Evolutionary conservation across 768 basidiomycete species (phyloP), one percentile per base, ranked within the genome.

Genomic region (Coprinopsis sp.): DNA sequence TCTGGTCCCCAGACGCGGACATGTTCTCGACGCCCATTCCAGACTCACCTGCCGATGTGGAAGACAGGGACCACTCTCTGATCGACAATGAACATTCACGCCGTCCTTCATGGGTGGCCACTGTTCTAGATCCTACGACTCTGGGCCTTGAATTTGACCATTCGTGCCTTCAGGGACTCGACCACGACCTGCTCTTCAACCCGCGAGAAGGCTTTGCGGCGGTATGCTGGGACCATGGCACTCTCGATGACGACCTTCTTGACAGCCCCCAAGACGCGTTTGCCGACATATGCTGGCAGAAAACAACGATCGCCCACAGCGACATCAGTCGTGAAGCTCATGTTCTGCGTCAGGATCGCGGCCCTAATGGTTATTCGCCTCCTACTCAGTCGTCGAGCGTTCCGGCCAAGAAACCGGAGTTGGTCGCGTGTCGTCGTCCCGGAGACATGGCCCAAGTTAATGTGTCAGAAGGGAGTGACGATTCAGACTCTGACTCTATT

Each of bases 131-230:
- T 43, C 65, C 59, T 19, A 69, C 68, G 14, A 65, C 65, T 1
- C 57, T 69, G 23, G 62, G 64, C 11, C 54, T 67, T 38, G 68
- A 62, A 8, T 69, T 72, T 44, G 66, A 73, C 55, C 28, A 55
- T 27, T 61, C 64, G 38, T 68, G 67, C 50, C 53, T 73, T 22
- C 60, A 67, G 19, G 70, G 70, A 6, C 60, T 73, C 11, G 70
- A 70, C 33, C 63, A 67, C 42, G 52, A 58, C 14, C 61, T 72
- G 18, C 55, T 71, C 7, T 62, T 64, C 36, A 61, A 60, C 19
- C 71, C 71, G 2, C 47, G 50, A 16, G 63, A 66, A 19, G 65
- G 69, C 10, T 71, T 67, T 47, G 57, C 64, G 5, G 62, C 66
- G 12, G 49, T 60, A n/a, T 70, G 68, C 50, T 71, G 69, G 70